Base-by-base conservation (phyloP, 2,329 filamentous ascomycete species). In the Diplodia mutila region DNA sequence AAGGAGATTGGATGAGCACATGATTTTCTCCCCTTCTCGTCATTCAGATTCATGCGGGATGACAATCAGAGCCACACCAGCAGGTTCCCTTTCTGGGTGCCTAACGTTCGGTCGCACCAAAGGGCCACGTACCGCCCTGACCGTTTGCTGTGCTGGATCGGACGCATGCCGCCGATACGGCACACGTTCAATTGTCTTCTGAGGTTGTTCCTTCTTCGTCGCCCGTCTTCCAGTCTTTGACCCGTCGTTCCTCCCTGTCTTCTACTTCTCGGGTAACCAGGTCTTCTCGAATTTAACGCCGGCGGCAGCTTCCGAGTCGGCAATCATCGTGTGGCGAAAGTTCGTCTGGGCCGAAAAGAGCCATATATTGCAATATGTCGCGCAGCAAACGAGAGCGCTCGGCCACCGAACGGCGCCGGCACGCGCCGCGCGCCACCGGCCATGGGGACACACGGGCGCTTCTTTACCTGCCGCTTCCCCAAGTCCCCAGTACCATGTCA, bases 291-390 rank as follows among this genome's bases (percentile, higher is more conserved):
- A 27, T 29, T 11, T 59, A 14, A 25, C 23, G 18, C 53, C 18
- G 16, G 21, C 55, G 55, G 55, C 8, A 46, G 55, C 55, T 42
- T 46, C 55, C 55, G 55, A n/a, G 23, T 59, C 55, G 55, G 55
- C 55, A 46, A 25, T 23, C 9, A 8, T 42, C 23, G 23, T 14
- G 55, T n/a, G 18, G 18, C 29, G 11, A 55, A n/a, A 46, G 42
- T 46, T 46, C n/a, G 42, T 46, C 42, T 46, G 42, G 42, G 42
- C 42, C 42, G 42, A 46, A 46, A 11, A 46, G 42, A 21, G 42
- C 42, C 42, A 46, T 46, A 46, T 46, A 46, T 46, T 46, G 42
- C 42, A 46, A 46, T 46, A 46, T 46, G 42, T 46, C 49, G 25
- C 49, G 49, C 49, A 52, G 49, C 49, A 46, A 46, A 46, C 42